phyloP scores from a whole-genome alignment of 768 basidiomycete genomes.

The Agaricus subrufescens region DNA sequence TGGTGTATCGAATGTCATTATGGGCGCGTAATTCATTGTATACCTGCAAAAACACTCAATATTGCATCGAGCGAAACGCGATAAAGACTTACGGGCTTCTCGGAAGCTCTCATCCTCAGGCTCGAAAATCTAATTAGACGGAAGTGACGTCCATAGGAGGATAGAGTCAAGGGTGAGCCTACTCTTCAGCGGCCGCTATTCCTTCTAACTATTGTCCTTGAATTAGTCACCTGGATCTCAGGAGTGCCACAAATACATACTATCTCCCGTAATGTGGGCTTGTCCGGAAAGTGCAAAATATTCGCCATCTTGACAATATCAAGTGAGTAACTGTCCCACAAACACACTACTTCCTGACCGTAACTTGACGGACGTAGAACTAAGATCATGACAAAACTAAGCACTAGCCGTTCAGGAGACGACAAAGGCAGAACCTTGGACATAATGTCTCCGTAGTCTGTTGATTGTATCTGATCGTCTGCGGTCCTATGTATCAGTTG shows the following conservation, averaged over 20 bases:
- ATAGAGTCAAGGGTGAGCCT: slow-evolving; percentile 12
- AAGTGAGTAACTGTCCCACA: neutral
- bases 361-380: slow-evolving; percentile 73
- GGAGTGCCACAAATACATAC: slow-evolving; percentile 34
- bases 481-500: slow-evolving; percentile 46
- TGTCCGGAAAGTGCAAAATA: slow-evolving; percentile 54
- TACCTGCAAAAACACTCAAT: neutral
- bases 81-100: slow-evolving; percentile 54
- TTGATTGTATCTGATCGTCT: slow-evolving; percentile 40
- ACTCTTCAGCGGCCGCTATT: slow-evolving; percentile 68
- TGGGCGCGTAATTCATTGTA: slow-evolving; percentile 65
- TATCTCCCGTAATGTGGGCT: slow-evolving; percentile 58
- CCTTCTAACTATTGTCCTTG: slow-evolving; percentile 48
- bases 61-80: neutral
- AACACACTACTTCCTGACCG: slow-evolving; percentile 34
- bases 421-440: slow-evolving; percentile 51
- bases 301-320: slow-evolving; percentile 50
- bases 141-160: neutral
- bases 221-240: neutral
- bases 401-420: neutral
- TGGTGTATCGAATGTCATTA: slow-evolving; percentile 74
- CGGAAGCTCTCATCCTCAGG: slow-evolving; percentile 65
- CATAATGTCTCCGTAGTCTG: slow-evolving; percentile 83
- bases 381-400: slow-evolving; percentile 20
- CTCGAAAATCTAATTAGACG: slow-evolving; percentile 50